Conservation (phyloP, 352 stramenopile genomes). For the Phytophthora tentaculata region DNA sequence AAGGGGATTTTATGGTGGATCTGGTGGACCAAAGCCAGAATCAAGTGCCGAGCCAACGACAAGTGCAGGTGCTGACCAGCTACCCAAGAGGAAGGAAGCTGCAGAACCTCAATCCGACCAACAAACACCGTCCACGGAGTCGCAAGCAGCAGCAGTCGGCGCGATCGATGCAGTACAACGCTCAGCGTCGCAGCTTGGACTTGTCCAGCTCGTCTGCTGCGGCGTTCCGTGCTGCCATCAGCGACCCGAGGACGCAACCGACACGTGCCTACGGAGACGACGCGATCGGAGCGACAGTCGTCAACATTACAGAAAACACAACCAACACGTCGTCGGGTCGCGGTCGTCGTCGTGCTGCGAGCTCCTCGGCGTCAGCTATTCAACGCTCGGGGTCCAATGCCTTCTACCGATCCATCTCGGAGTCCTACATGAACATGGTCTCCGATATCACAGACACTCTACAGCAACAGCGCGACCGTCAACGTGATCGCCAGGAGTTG, state of each 20-base stretch:
- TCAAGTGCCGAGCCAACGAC: slow-evolving; percentile 19
- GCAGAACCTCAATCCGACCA: slow-evolving; percentile 19
- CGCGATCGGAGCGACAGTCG: slow-evolving; percentile 13
- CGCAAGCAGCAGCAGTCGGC: slow-evolving; percentile 32
- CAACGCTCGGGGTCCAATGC: slow-evolving; percentile 28
- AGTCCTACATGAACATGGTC: slow-evolving; percentile 50
- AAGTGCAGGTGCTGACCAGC: slow-evolving; percentile 29
- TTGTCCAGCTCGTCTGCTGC: slow-evolving; percentile 19
- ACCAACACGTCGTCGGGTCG: slow-evolving; percentile 27
- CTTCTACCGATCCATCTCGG: slow-evolving; percentile 51
- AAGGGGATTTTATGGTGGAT: slow-evolving; percentile 22
- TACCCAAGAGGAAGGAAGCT: slow-evolving; percentile 37
- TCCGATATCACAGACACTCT: slow-evolving; percentile 49
- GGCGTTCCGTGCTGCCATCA: slow-evolving; percentile 27
- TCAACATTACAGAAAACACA: slow-evolving; percentile 13
- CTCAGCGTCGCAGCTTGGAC: slow-evolving; percentile 33
- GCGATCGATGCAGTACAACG: slow-evolving; percentile 24
- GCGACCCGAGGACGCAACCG: slow-evolving; percentile 20
- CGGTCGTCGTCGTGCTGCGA: slow-evolving; percentile 48
- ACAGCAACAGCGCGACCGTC: slow-evolving; percentile 47
- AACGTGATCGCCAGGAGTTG: slow-evolving; percentile 58
- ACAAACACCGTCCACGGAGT: slow-evolving; percentile 23
- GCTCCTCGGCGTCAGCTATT: slow-evolving; percentile 36
- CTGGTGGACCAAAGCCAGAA: slow-evolving; percentile 28
- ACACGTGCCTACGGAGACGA: slow-evolving; percentile 26